phyloP scores from a whole-genome alignment of 805 yeast genomes.

The Wickerhamomyces canadensis region DNA sequence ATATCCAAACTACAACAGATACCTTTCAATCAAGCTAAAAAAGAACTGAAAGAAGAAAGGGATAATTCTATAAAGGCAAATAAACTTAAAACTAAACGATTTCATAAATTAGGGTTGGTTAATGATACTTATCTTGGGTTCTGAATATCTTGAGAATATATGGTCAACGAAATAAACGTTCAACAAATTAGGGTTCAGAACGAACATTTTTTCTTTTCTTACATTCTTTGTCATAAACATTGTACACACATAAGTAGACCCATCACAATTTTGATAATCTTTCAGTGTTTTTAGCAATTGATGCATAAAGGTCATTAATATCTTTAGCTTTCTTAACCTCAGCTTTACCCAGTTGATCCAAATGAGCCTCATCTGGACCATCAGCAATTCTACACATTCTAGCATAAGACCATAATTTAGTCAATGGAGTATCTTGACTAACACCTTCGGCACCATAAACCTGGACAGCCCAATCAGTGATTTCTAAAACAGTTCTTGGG shows the following conservation, averaged over 20 bases:
- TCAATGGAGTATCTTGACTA: conserved; percentile 54
- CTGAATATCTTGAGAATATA: conserved; percentile 25
- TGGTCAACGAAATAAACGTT: background rate
- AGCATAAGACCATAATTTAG: conserved; percentile 43
- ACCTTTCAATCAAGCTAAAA: conserved; percentile 57
- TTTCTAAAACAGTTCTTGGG: conserved; percentile 46
- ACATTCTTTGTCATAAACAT: too few relatives aligned
- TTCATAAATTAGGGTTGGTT: conserved; percentile 50
- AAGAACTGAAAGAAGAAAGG: conserved; percentile 28
- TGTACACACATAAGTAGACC: conserved; percentile 1
- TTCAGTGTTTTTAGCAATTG: conserved; percentile 13
- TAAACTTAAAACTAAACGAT: conserved; percentile 39
- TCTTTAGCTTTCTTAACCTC: conserved; percentile 33
- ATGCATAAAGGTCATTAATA: conserved; percentile 30
- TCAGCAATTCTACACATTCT: conserved; percentile 61
- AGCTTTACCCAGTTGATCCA: conserved; percentile 48
- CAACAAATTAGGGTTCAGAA: background rate
- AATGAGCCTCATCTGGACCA: conserved; percentile 66
- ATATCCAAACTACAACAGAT: conserved; percentile 51
- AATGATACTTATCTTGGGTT: conserved; percentile 50
- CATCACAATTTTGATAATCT: conserved; percentile 15
- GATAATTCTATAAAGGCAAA: conserved; percentile 34
- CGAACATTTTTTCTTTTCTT: too few relatives aligned
- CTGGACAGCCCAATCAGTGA: conserved; percentile 60
- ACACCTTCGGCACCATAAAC: conserved; percentile 63